These are phyloP conservation scores for Vigna nakashimae DNA, from an alignment of 306 rosid species.

Conservation along the genomic window DNA sequence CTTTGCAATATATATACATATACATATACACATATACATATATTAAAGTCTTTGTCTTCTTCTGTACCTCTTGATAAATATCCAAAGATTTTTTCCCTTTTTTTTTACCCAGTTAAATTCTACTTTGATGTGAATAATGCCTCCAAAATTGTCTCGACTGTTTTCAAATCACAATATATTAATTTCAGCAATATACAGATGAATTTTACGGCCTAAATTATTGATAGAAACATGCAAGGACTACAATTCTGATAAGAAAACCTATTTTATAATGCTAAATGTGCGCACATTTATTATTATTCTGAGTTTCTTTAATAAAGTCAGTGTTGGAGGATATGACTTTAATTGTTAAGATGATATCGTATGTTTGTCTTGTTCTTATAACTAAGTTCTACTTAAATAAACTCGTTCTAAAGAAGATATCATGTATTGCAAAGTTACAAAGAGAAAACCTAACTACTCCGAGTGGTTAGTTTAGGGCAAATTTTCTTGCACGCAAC, in stretches of 20 bases:
- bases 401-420: not conserved
- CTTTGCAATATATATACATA: not conserved
- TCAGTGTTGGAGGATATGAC: not conserved
- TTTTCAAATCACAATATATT: too few species aligned
- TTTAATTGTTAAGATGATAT: constrained; percentile 23
- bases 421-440: not conserved
- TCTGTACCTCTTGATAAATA: not conserved
- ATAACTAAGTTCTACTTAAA: constrained; percentile 19
- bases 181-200: not conserved
- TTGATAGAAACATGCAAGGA: constrained; percentile 13
- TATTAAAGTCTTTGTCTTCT: not conserved
- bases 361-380: constrained; percentile 5
- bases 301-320: constrained; percentile 14
- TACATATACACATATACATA: too few species aligned
- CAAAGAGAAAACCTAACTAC: constrained; percentile 10
- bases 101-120: not conserved
- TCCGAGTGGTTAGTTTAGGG: not conserved
- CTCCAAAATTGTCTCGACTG: not conserved
- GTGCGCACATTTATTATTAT: not conserved
- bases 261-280: not conserved
- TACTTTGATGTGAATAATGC: not conserved
- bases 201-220: constrained; percentile 17
- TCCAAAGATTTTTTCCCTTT: not conserved
- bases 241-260: not conserved
- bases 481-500: constrained; percentile 40